Evolutionary conservation across 2,329 filamentous ascomycete genomes (phyloP).

Genomic region (Sclerotinia sclerotiorum): DNA sequence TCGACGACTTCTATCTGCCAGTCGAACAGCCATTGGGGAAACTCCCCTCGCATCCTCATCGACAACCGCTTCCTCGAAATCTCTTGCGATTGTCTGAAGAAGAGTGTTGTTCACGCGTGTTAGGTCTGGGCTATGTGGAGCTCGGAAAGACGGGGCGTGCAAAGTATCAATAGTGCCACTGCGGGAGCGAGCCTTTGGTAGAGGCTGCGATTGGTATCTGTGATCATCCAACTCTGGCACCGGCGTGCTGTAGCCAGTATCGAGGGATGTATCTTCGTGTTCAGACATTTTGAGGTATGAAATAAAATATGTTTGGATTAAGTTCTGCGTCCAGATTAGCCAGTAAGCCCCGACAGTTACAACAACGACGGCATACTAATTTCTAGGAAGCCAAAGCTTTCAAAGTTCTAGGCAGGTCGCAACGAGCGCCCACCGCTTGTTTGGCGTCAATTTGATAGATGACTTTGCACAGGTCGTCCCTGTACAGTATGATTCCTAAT

Average conservation of each 20-base stretch:
- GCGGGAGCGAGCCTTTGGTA: slow-evolving; percentile 60
- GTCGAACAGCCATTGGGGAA: slow-evolving; percentile 39
- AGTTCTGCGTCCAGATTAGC: slow-evolving; percentile 26
- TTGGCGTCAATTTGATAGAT: slow-evolving; percentile 52
- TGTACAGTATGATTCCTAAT: slow-evolving; percentile 35
- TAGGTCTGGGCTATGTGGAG: slow-evolving; percentile 41
- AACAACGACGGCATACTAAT: slow-evolving; percentile 9
- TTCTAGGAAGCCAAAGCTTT: slow-evolving; percentile 29
- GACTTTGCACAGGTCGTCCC: slow-evolving; percentile 42
- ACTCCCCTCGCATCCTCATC: slow-evolving; percentile 66
- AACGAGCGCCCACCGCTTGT: slow-evolving; percentile 53
- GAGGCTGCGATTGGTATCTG: slow-evolving; percentile 63
- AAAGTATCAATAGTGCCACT: slow-evolving; percentile 74
- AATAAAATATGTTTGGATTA: slow-evolving; percentile 29
- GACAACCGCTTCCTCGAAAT: slow-evolving; percentile 82
- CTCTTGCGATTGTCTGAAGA: slow-evolving; percentile 59
- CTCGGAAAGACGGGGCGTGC: slow-evolving; percentile 49
- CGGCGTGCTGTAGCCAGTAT: slow-evolving; percentile 69
- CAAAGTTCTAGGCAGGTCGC: slow-evolving; percentile 47
- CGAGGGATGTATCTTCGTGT: slow-evolving; percentile 58
- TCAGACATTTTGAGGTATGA: slow-evolving; percentile 62
- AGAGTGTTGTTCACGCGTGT: slow-evolving; percentile 44
- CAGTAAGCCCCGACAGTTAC: neutral
- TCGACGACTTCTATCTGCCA: slow-evolving; percentile 49
- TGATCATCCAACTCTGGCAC: slow-evolving; percentile 87